A percentile compares a stretch with the other conserved stretches of the same genome.
These are phyloP conservation scores for Tetracladium marchalianum DNA, from an alignment of 495 filamentous ascomycete species.

Conservation along the genomic window DNA sequence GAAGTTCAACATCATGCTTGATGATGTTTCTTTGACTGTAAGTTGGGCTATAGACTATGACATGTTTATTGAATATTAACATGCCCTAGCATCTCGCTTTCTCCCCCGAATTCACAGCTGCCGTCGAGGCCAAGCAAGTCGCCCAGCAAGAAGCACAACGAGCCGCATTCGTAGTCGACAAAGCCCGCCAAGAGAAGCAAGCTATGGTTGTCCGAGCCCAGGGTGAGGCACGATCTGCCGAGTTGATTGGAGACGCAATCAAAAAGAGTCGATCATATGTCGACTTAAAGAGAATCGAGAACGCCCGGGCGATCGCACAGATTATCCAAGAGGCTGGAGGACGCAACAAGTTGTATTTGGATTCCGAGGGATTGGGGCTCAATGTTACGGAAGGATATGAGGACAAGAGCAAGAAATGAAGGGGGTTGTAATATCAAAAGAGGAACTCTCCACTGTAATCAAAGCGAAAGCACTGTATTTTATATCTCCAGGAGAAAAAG, in stretches of 20 bases:
- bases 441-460: constrained; percentile 23
- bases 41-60: constrained; percentile 15
- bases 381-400: constrained; percentile 49
- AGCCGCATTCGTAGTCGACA: constrained; percentile 96
- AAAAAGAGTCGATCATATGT: constrained; percentile 98
- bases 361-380: constrained; percentile 78
- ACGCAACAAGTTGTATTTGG: constrained; percentile 89
- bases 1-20: constrained; percentile 92
- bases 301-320: constrained; percentile 74
- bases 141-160: constrained; percentile 97
- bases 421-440: constrained; percentile 12
- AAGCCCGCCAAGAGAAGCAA: constrained; percentile 98
- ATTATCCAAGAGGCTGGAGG: constrained; percentile 78
- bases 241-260: constrained; percentile 97
- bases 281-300: constrained; percentile 95
- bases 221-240: constrained; percentile 96
- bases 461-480: constrained; percentile 17
- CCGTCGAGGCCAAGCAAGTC: constrained; percentile 98
- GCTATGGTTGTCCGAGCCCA: constrained; percentile 96
- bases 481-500: constrained; percentile 1
- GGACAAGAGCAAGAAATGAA: constrained; percentile 22
- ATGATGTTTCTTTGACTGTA: constrained; percentile 97
- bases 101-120: constrained; percentile 98
- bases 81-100: constrained; percentile 79
- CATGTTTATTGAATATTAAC: constrained; percentile 17